phyloP scores from a whole-genome alignment of 2,329 filamentous ascomycete genomes.

The Aspergillus melleus region DNA sequence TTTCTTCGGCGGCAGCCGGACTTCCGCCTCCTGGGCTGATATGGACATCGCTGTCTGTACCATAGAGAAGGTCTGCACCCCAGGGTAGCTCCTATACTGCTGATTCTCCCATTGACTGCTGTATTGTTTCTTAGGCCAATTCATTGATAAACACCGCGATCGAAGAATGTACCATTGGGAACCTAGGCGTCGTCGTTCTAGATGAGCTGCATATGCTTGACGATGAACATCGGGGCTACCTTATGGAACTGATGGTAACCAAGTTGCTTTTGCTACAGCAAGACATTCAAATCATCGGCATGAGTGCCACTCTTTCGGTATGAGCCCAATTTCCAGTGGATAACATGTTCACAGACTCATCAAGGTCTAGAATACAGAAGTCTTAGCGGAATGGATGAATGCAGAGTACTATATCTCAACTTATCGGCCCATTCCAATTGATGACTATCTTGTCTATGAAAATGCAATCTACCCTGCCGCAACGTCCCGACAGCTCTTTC shows the following conservation, averaged over 20 bases:
- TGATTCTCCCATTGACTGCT: not conserved
- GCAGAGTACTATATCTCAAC: constrained; percentile 71
- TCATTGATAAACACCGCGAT: constrained; percentile 71
- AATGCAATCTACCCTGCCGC: constrained; percentile 65
- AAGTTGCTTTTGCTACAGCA: constrained; percentile 70
- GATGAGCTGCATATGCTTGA: constrained; percentile 84
- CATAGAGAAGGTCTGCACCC: constrained; percentile 65
- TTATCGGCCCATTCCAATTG: constrained; percentile 72
- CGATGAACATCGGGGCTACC: constrained; percentile 72
- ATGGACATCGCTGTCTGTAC: constrained; percentile 79
- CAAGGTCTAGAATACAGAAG: constrained; percentile 62
- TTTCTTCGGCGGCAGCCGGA: constrained; percentile 73
- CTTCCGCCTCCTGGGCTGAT: constrained; percentile 67
- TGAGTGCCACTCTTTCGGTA: constrained; percentile 77
- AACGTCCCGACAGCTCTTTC: constrained; percentile 59
- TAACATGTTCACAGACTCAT: constrained; percentile 8
- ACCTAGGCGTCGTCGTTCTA: constrained; percentile 66
- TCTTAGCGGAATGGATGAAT: constrained; percentile 69
- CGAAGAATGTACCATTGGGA: constrained; percentile 66
- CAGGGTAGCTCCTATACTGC: not conserved
- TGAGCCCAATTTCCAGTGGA: constrained; percentile 19
- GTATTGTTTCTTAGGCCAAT: constrained; percentile 59
- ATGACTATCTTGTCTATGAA: constrained; percentile 73
- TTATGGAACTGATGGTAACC: constrained; percentile 72
- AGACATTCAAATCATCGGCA: constrained; percentile 69